Percentiles rank a stretch among this genome's conserved stretches.
Conservation (phyloP, 768 basidiomycete genomes). For the Lactifluus hygrophoroides region DNA sequence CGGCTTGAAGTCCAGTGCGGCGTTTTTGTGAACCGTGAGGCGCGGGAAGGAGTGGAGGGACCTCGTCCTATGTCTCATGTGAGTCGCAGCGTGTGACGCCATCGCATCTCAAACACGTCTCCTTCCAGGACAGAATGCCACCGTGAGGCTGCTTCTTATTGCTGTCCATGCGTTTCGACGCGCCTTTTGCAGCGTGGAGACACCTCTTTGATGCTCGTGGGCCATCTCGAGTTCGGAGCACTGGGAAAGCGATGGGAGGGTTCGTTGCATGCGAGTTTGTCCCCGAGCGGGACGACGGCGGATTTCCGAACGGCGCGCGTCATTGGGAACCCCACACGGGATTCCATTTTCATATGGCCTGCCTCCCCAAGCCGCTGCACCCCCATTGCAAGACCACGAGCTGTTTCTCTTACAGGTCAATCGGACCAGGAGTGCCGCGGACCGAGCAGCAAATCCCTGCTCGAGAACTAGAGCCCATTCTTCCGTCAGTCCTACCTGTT, state of each 20-base stretch:
- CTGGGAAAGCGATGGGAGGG: not conserved
- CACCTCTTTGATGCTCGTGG: conserved; percentile 12
- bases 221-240: conserved; percentile 7
- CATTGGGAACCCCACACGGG: not conserved
- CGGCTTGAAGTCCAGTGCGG: not conserved
- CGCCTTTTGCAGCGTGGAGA: not conserved
- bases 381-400: not conserved
- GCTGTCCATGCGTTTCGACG: not conserved
- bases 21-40: conserved; percentile 10
- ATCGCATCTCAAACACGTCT: not conserved
- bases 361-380: not conserved
- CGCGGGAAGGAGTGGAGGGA: not conserved
- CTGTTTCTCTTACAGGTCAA: not conserved
- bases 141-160: conserved; percentile 7
- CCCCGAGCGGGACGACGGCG: not conserved
- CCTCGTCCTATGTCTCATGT: too few species aligned
- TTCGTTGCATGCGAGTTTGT: conserved; percentile 3
- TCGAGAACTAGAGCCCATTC: conserved; percentile 9
- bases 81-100: not conserved
- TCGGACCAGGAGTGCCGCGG: conserved; percentile 3
- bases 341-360: not conserved
- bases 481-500: conserved; percentile 1
- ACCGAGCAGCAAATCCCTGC: not conserved
- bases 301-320: not conserved
- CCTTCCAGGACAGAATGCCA: conserved; percentile 9